Percentiles rank a stretch among this genome's conserved stretches.
These are phyloP conservation scores for Candida khao-thaluensis DNA, from an alignment of 805 yeast species.

Conservation along the genomic window DNA sequence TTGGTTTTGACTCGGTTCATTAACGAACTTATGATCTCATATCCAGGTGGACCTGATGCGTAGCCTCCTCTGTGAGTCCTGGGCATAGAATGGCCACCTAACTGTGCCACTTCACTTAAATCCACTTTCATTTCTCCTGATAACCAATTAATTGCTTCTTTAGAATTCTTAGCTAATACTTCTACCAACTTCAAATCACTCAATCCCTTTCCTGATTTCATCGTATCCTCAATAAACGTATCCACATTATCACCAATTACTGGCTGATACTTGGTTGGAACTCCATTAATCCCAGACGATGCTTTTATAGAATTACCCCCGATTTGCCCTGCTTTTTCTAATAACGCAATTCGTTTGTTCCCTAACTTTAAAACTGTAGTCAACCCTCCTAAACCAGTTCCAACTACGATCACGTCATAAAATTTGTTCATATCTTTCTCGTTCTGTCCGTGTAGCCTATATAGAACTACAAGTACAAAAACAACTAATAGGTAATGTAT, in stretches of 20 bases:
- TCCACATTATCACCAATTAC: slow-evolving; percentile 25
- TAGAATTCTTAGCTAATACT: slow-evolving; percentile 25
- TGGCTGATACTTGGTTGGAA: slow-evolving; percentile 28
- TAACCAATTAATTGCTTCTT: slow-evolving; percentile 35
- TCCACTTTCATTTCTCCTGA: slow-evolving; percentile 24
- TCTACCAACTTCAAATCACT: slow-evolving; percentile 25
- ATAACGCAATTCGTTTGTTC: slow-evolving; percentile 40
- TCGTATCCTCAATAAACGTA: slow-evolving; percentile 29
- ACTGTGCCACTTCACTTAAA: slow-evolving; percentile 28
- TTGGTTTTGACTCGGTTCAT: slow-evolving; percentile 34
- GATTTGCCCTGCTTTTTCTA: slow-evolving; percentile 48
- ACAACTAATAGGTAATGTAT: not conserved
- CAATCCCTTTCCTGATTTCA: slow-evolving; percentile 32
- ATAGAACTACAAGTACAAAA: not conserved
- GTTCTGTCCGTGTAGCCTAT: not conserved
- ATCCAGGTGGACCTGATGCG: slow-evolving; percentile 56
- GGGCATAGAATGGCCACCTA: slow-evolving; percentile 42
- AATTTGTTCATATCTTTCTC: too few relatives aligned
- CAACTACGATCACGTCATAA: slow-evolving; percentile 40
- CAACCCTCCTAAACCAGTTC: slow-evolving; percentile 59
- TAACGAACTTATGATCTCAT: slow-evolving; percentile 51
- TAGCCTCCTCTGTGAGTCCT: slow-evolving; percentile 38
- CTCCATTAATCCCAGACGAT: slow-evolving; percentile 58
- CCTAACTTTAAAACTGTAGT: slow-evolving; percentile 42
- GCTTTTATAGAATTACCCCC: slow-evolving; percentile 66